Evolutionary conservation across 768 basidiomycete species (phyloP).

Genomic region (Antrodiella citrinella): DNA sequence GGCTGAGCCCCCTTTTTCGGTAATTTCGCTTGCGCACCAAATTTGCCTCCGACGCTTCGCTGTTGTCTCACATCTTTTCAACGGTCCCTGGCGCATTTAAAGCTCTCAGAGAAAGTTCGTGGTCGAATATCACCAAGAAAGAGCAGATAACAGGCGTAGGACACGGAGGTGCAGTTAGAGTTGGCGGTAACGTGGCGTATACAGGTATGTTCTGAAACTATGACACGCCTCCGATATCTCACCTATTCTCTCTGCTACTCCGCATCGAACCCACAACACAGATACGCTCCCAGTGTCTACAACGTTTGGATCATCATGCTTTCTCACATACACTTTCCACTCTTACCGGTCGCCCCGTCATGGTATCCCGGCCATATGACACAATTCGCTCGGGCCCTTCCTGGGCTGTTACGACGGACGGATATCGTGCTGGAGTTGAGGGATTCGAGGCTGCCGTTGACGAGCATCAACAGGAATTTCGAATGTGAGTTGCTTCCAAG

Average conservation of each 20-base stretch:
- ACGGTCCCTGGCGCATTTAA: no score
- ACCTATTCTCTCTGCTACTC: neutral
- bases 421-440: slow-evolving; percentile 92
- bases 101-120: no score
- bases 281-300: neutral
- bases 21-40: neutral
- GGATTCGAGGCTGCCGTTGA: slow-evolving; percentile 87
- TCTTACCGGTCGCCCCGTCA: slow-evolving; percentile 69
- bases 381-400: slow-evolving; percentile 71
- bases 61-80: neutral
- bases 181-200: no score
- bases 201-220: no score
- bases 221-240: neutral
- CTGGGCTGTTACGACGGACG: slow-evolving; percentile 68
- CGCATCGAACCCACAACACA: neutral
- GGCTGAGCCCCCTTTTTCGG: neutral
- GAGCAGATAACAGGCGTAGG: no score
- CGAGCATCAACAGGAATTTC: slow-evolving; percentile 85
- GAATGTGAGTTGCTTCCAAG: slow-evolving; percentile 58
- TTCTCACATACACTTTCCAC: slow-evolving; percentile 31
- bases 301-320: slow-evolving; percentile 19
- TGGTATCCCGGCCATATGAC: slow-evolving; percentile 98
- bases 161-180: no score
- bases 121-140: no score
- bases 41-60: neutral